Evolutionary conservation across 176 grass and related monocot species (phyloP).

Genomic region (Eremochloa ophiuroides): DNA sequence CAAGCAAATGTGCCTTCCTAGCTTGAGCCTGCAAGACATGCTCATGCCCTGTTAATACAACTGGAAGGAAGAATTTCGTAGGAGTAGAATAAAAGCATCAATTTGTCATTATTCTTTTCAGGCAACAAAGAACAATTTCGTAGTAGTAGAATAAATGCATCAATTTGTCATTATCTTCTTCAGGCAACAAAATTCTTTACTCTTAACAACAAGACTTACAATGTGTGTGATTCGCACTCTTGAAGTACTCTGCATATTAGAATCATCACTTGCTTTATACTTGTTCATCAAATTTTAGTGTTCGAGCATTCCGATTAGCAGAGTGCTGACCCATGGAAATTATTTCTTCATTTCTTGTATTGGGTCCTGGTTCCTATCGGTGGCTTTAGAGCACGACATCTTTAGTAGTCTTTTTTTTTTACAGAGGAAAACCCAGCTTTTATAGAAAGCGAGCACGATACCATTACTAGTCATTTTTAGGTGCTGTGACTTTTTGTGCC

Average conservation of each 20-base stretch:
- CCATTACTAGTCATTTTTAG: not conserved
- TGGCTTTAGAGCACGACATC: not conserved
- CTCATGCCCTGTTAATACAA: not conserved
- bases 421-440: too few relatives aligned
- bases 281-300: not conserved
- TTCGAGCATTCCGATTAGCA: not conserved
- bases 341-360: too few relatives aligned
- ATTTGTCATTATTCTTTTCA: not conserved
- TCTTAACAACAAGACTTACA: not conserved
- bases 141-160: not conserved
- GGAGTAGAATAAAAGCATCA: not conserved
- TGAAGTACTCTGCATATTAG: not conserved
- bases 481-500: not conserved
- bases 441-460: too few relatives aligned
- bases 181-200: not conserved
- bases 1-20: not conserved
- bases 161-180: not conserved
- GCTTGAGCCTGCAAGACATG: not conserved
- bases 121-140: not conserved
- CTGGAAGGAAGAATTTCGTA: not conserved
- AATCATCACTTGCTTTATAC: not conserved
- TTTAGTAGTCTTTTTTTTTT: not conserved
- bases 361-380: not conserved
- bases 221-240: not conserved
- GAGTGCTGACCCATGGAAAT: not conserved